A percentile compares a stretch with the other conserved stretches of the same genome.
phyloP scores from a whole-genome alignment of 2,329 filamentous ascomycete species.

The Fusarium sp. region DNA sequence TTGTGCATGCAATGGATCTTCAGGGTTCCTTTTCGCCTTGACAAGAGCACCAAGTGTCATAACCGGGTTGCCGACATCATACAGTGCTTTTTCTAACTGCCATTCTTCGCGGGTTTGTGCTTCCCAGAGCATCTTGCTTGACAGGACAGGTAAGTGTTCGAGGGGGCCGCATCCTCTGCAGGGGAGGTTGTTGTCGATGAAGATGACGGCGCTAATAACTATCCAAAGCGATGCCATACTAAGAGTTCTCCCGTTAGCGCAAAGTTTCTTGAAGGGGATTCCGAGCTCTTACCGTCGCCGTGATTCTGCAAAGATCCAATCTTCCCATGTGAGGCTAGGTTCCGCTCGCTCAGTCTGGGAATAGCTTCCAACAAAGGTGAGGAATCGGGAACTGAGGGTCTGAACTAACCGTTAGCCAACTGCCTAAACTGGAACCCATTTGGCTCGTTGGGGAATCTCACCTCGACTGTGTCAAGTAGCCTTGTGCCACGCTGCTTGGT shows the following conservation, averaged over 20 bases:
- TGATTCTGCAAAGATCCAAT: conserved; percentile 47
- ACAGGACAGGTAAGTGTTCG: conserved; percentile 25
- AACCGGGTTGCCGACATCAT: conserved; percentile 22
- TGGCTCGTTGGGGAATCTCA: not conserved
- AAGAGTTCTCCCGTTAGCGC: not conserved
- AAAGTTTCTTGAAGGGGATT: not conserved
- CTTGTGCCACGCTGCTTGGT: conserved; percentile 3
- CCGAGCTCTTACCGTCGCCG: conserved; percentile 35
- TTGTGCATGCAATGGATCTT: conserved; percentile 3
- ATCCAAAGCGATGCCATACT: conserved; percentile 42
- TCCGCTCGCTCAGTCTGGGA: conserved; percentile 23
- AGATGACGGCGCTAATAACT: conserved; percentile 36
- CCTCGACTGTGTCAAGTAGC: conserved; percentile 35
- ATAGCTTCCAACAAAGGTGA: conserved; percentile 8
- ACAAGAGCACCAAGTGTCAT: conserved; percentile 36
- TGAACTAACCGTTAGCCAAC: not conserved
- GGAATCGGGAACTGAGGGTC: conserved; percentile 28
- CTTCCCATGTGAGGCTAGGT: conserved; percentile 40
- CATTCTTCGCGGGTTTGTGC: conserved; percentile 40
- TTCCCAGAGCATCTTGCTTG: conserved; percentile 39
- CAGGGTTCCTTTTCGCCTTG: not conserved
- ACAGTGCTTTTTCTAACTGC: conserved; percentile 36
- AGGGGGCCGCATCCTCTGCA: conserved; percentile 12
- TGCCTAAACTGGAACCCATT: not conserved
- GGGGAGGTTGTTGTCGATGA: conserved; percentile 19